phyloP scores from a whole-genome alignment of 352 stramenopile genomes.

The Aphanomyces astaci region DNA sequence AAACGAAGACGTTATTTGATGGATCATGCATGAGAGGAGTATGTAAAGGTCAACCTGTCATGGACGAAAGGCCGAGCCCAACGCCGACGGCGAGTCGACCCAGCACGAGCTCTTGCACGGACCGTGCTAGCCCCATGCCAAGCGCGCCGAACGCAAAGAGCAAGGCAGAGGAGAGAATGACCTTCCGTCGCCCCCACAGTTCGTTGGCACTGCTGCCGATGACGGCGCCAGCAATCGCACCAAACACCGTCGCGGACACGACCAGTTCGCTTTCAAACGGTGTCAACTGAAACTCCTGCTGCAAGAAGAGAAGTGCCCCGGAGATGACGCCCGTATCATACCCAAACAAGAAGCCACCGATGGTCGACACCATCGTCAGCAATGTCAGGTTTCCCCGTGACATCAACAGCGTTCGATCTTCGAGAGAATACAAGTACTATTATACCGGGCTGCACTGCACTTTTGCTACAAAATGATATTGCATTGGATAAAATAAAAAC shows the following conservation, averaged over 20 bases:
- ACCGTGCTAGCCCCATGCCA: slow-evolving; percentile 48
- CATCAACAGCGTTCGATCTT: too few relatives aligned
- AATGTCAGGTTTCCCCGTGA: slow-evolving; percentile 34
- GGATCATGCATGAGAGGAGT: too few relatives aligned
- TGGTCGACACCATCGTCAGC: slow-evolving; percentile 59
- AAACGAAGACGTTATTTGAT: too few relatives aligned
- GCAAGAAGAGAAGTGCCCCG: slow-evolving; percentile 59
- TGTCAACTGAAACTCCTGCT: slow-evolving; percentile 50
- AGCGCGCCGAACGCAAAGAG: slow-evolving; percentile 53
- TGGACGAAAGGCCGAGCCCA: slow-evolving; percentile 62
- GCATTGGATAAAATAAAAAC: slow-evolving; percentile 4
- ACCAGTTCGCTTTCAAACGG: slow-evolving; percentile 55
- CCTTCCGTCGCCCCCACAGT: slow-evolving; percentile 42
- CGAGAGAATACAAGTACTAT: too few relatives aligned
- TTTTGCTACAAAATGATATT: slow-evolving; percentile 13
- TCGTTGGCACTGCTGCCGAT: slow-evolving; percentile 55
- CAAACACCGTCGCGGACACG: slow-evolving; percentile 60
- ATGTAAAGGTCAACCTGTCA: too few relatives aligned
- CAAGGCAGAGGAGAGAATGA: slow-evolving; percentile 56
- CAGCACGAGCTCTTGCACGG: slow-evolving; percentile 42
- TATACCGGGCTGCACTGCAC: too few relatives aligned
- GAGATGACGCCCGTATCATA: slow-evolving; percentile 81
- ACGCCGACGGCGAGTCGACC: slow-evolving; percentile 56
- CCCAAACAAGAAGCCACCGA: slow-evolving; percentile 72
- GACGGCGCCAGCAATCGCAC: slow-evolving; percentile 54